Percentiles rank a stretch among this genome's conserved stretches.
Conservation (phyloP, 2,329 filamentous ascomycete species). For the Lecanosticta acicola region DNA sequence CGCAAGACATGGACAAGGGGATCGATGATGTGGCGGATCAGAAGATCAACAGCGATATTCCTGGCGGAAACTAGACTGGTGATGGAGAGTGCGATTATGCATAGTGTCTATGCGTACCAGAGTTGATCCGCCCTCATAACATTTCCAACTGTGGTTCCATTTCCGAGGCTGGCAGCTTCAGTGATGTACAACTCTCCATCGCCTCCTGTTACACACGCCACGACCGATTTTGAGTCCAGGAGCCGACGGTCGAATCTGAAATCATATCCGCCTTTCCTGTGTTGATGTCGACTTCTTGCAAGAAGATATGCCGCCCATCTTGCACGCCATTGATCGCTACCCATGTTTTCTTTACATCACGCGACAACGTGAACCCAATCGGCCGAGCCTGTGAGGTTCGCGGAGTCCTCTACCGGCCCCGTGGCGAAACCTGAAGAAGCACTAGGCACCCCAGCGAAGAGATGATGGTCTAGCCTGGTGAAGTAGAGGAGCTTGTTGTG, state of each 20-base stretch:
- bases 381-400: background rate
- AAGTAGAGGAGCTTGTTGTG: too few species aligned
- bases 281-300: background rate
- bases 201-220: background rate
- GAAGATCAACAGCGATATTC: slow-evolving; percentile 13
- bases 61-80: slow-evolving; percentile 2
- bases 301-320: background rate
- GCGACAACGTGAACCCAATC: background rate
- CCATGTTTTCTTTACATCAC: background rate
- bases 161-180: background rate
- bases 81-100: too few species aligned
- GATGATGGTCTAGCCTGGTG: background rate
- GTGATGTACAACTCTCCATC: background rate
- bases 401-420: background rate
- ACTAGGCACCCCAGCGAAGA: background rate
- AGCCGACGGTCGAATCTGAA: background rate
- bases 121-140: background rate
- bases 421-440: background rate
- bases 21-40: slow-evolving; percentile 9
- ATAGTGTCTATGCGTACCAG: background rate
- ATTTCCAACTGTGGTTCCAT: background rate
- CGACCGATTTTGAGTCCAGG: background rate
- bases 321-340: background rate
- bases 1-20: slow-evolving; percentile 8
- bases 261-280: background rate